These are phyloP conservation scores for Trichoderma sp. DNA, from an alignment of 2,329 filamentous ascomycete species.

Conservation along the genomic window DNA sequence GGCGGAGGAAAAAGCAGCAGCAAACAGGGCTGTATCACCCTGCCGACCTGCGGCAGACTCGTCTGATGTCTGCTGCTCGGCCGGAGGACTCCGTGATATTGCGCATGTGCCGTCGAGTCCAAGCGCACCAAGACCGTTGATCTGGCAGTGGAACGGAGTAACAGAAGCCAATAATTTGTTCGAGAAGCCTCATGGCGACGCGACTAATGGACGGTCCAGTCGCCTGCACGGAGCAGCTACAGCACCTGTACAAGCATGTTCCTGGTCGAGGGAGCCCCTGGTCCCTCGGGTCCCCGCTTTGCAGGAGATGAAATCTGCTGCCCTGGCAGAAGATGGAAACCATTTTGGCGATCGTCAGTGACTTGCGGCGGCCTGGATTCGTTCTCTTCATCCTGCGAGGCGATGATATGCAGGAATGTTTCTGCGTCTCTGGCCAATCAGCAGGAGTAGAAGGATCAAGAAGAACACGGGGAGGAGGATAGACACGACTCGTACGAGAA, in stretches of 20 bases:
- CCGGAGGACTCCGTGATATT: slow-evolving; percentile 17
- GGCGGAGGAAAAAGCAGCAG: background rate
- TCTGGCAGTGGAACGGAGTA: slow-evolving; percentile 9
- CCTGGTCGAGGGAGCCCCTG: slow-evolving; percentile 13
- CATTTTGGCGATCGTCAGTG: slow-evolving; percentile 22
- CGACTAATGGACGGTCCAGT: slow-evolving; percentile 3
- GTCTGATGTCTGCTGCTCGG: background rate
- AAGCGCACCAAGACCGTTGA: slow-evolving; percentile 11
- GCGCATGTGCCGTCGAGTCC: background rate
- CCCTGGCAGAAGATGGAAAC: slow-evolving; percentile 2
- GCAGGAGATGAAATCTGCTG: slow-evolving; percentile 1
- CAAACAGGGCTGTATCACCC: slow-evolving; percentile 14
- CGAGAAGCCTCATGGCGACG: slow-evolving; percentile 19
- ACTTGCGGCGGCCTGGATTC: background rate
- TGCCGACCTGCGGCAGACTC: background rate
- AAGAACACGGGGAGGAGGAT: too few species aligned
- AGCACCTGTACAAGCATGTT: slow-evolving; percentile 4
- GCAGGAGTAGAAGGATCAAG: background rate
- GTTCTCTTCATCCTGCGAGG: background rate
- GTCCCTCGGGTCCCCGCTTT: slow-evolving; percentile 7
- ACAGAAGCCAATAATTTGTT: slow-evolving; percentile 15
- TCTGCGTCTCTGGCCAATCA: too few species aligned
- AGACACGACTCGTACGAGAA: background rate
- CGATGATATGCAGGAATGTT: background rate
- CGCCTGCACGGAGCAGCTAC: slow-evolving; percentile 4